Evolutionary conservation across 352 stramenopile genomes (phyloP).

Genomic region (Elongisporangium prolatum): DNA sequence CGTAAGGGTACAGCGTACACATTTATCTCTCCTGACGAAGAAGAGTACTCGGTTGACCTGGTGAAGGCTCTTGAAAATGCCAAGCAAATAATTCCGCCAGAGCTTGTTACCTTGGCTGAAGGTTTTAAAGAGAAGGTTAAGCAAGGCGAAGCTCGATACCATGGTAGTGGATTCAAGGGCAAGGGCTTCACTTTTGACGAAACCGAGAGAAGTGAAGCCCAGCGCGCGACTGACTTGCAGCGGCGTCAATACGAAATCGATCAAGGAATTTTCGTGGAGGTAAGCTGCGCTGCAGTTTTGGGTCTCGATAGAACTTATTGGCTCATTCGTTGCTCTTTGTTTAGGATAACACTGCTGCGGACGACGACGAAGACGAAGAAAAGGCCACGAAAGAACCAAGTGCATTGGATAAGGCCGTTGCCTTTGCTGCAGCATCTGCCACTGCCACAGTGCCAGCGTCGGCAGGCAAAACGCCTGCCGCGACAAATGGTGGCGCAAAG

Average conservation of each 20-base stretch:
- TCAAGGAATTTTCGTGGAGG: conserved; percentile 75
- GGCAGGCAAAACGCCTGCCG: background rate
- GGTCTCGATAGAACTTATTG: background rate
- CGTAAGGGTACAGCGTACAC: conserved; percentile 98
- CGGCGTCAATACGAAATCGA: conserved; percentile 87
- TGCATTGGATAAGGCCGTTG: conserved; percentile 4
- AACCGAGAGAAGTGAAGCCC: conserved; percentile 95
- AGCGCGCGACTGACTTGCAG: conserved; percentile 91
- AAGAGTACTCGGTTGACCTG: conserved; percentile 97
- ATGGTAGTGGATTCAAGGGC: conserved; percentile 95
- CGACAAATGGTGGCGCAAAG: conserved; percentile 12
- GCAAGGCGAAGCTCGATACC: conserved; percentile 94
- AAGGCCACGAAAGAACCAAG: conserved; percentile 13
- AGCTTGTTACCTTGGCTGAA: conserved; percentile 91
- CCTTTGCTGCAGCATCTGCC: conserved; percentile 4
- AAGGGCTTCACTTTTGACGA: conserved; percentile 99
- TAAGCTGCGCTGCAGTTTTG: conserved; percentile 10
- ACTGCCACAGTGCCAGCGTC: conserved; percentile 4
- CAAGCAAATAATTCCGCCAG: conserved; percentile 73
- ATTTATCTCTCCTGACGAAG: conserved; percentile 97
- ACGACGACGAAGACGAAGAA: conserved; percentile 57
- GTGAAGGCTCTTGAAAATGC: conserved; percentile 93
- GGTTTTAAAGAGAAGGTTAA: conserved; percentile 96
- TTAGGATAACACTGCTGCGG: conserved; percentile 41
- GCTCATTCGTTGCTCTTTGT: conserved; percentile 7